Evolutionary conservation across 345 rosid genomes (phyloP), one percentile per base, ranked within the genome.

Genomic region (Turnera subulata): DNA sequence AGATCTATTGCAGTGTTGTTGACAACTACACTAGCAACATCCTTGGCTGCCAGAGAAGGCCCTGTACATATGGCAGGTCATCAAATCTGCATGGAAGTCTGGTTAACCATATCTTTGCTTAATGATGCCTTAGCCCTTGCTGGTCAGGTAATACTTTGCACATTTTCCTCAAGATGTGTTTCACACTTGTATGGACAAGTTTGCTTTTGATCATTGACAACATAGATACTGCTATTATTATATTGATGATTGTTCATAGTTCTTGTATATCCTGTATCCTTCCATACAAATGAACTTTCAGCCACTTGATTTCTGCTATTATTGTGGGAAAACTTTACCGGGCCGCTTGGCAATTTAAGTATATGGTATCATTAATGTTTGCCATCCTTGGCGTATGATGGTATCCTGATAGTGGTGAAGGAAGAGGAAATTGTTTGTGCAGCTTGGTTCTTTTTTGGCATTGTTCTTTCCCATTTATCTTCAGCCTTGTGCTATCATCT

Each of bases 111-210:
- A 35, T 92, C 99, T 67, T 65, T 89, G 79, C 85, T 89, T 63
- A 86, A 86, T 58, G 98, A 92, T 78, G 97, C 97, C 58, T 76
- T 92, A 68, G 99, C 99, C 62, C 78, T 92, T 57, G 89, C 97
- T 64, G 99, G 88, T 48, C 99, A 92, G 96, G 98, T 86, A 68
- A 43, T 38, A 8, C 8, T 53, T 33, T 29, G 11, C 11, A n/a
- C n/a, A n/a, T n/a, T n/a, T n/a, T n/a, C n/a, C 40, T 32, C 22
- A 35, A 35, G 17, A 23, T 47, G 54, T 46, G 33, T 57, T 61
- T 62, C 33, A 39, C 16, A 2, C 18, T 5, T 25, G 51, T 29
- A 4, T 8, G 8, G 35, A 29, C 35, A 29, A 29, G 8, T 29
- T 29, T 29, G 35, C 4, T 29, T 29, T 29, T 29, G 35, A n/a